A percentile compares a stretch with the other conserved stretches of the same genome.
Evolutionary conservation across 108 stramenopile genomes (phyloP).

Genomic region (Aureococcus anophagefferens): DNA sequence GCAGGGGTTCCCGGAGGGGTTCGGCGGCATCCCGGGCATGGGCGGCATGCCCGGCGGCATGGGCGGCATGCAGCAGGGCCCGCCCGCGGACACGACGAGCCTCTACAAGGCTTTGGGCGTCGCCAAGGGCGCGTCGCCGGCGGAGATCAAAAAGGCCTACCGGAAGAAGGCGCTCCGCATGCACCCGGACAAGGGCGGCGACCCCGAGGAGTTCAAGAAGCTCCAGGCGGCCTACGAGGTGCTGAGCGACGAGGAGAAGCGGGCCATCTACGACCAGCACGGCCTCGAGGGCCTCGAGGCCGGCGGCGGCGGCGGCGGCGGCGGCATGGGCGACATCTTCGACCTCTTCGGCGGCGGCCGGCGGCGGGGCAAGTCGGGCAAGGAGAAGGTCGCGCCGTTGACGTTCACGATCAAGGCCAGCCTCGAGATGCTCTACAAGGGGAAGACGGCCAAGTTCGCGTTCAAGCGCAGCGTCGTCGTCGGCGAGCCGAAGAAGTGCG

Average conservation of each 20-base stretch:
- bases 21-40: too few species aligned
- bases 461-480: constrained; percentile 79
- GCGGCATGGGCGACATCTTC: constrained; percentile 15
- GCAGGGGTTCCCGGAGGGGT: too few species aligned
- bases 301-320: constrained; percentile 58
- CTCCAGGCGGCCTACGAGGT: constrained; percentile 94
- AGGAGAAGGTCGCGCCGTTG: too few species aligned
- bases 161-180: constrained; percentile 76
- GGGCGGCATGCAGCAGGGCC: too few species aligned
- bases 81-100: too few species aligned
- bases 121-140: too few species aligned
- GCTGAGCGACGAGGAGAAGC: constrained; percentile 83
- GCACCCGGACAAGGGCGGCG: constrained; percentile 94
- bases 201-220: constrained; percentile 80
- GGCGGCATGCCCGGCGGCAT: too few species aligned
- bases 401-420: constrained; percentile 50
- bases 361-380: constrained; percentile 15
- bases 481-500: constrained; percentile 57
- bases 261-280: constrained; percentile 80
- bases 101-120: too few species aligned
- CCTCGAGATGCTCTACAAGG: constrained; percentile 89
- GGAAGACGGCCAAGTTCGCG: constrained; percentile 83
- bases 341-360: constrained; percentile 32
- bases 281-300: constrained; percentile 85
- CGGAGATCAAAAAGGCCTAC: constrained; percentile 86